phyloP scores from a whole-genome alignment of 2,329 filamentous ascomycete genomes.

The Ascocoryne sarcoides region DNA sequence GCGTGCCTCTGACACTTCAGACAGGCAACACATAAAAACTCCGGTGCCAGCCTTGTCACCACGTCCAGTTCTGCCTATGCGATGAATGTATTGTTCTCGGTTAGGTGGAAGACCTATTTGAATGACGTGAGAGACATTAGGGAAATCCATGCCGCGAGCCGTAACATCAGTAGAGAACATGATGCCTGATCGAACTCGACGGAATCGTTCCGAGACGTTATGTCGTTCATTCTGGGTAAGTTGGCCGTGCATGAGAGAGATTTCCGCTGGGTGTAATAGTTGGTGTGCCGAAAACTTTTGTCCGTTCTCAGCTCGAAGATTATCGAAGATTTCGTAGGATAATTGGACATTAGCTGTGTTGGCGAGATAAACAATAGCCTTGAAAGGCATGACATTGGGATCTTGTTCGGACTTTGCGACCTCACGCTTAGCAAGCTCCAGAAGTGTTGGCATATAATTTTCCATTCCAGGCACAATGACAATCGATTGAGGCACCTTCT shows the following conservation, averaged over 20 bases:
- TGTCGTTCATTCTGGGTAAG: constrained; percentile 65
- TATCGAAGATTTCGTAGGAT: constrained; percentile 44
- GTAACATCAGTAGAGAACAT: constrained; percentile 76
- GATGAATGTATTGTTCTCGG: constrained; percentile 67
- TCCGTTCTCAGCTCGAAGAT: constrained; percentile 13
- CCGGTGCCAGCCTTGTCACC: constrained; percentile 66
- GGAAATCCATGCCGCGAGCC: constrained; percentile 77
- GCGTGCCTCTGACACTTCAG: constrained; percentile 15
- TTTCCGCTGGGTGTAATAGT: constrained; percentile 19
- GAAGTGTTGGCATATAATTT: constrained; percentile 67
- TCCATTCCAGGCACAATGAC: constrained; percentile 59
- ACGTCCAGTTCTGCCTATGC: constrained; percentile 67
- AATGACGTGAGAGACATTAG: constrained; percentile 68
- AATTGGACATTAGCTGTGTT: constrained; percentile 66
- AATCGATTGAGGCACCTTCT: constrained; percentile 72
- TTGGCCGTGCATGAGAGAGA: constrained; percentile 63
- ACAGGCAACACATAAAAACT: constrained; percentile 21
- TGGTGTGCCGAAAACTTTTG: constrained; percentile 19
- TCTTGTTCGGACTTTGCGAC: constrained; percentile 24
- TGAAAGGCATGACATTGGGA: constrained; percentile 47
- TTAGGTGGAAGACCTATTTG: constrained; percentile 57
- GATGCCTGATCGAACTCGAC: constrained; percentile 48
- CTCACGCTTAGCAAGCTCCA: constrained; percentile 38
- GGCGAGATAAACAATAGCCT: constrained; percentile 87
- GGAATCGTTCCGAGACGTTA: constrained; percentile 63